Percentiles rank a stretch among this genome's conserved stretches.
phyloP scores from a whole-genome alignment of 768 basidiomycete species.

The Termitomyces bulborhizus region DNA sequence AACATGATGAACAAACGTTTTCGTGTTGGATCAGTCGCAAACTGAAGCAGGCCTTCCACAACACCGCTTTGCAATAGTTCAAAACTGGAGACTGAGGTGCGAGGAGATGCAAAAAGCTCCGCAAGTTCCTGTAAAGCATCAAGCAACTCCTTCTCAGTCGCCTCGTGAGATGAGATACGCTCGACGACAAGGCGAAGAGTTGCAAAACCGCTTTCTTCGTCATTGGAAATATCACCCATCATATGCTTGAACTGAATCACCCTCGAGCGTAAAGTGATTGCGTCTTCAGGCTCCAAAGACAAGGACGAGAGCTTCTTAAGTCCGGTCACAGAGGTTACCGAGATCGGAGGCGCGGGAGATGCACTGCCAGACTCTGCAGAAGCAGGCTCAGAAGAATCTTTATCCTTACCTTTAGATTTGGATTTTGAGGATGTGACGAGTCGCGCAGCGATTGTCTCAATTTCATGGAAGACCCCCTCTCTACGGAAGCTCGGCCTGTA shows the following conservation, averaged over 20 bases:
- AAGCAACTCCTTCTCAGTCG: slow-evolving; percentile 57
- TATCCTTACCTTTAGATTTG: slow-evolving; percentile 39
- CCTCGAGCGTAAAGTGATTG: slow-evolving; percentile 86
- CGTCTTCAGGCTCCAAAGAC: slow-evolving; percentile 80
- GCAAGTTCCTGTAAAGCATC: slow-evolving; percentile 72
- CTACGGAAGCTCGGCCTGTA: slow-evolving; percentile 88
- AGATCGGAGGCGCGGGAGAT: slow-evolving; percentile 26
- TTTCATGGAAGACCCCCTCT: slow-evolving; percentile 95
- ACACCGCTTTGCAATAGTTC: slow-evolving; percentile 93
- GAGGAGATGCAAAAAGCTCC: slow-evolving; percentile 67
- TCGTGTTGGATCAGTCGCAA: slow-evolving; percentile 65
- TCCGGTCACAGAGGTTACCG: slow-evolving; percentile 44
- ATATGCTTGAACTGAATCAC: slow-evolving; percentile 84
- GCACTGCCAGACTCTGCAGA: slow-evolving; percentile 33
- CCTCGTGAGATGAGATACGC: slow-evolving; percentile 46
- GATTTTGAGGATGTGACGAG: slow-evolving; percentile 43
- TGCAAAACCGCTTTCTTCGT: slow-evolving; percentile 58
- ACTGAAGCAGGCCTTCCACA: slow-evolving; percentile 79
- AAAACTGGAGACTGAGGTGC: slow-evolving; percentile 87
- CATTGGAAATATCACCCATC: slow-evolving; percentile 45
- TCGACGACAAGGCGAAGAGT: slow-evolving; percentile 60
- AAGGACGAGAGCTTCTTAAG: slow-evolving; percentile 67
- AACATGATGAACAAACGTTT: slow-evolving; percentile 29
- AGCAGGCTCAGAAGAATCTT: slow-evolving; percentile 34
- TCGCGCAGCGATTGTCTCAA: slow-evolving; percentile 69